These are phyloP conservation scores for Rhodotorula babjevae DNA, from an alignment of 768 basidiomycete genomes.

Conservation along the genomic window DNA sequence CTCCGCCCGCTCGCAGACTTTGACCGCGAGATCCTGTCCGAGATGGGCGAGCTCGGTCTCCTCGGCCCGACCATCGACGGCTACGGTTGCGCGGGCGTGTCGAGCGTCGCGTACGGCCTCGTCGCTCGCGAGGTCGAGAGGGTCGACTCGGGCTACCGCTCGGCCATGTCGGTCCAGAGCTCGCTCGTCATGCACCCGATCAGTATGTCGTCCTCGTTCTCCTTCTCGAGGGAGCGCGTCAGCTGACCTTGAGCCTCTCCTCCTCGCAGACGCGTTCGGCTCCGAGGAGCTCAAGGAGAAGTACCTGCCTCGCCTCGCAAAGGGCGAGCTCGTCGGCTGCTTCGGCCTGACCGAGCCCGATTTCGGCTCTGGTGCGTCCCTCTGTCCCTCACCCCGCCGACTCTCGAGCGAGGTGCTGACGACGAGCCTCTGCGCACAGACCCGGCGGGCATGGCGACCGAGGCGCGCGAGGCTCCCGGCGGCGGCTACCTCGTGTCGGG, in stretches of 20 bases:
- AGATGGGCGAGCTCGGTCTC: constrained; percentile 88
- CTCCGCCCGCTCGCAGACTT: constrained; percentile 57
- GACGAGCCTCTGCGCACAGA: constrained; percentile 50
- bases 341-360: constrained; percentile 96
- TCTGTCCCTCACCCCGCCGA: background rate
- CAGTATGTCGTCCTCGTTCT: background rate
- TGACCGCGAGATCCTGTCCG: constrained; percentile 66
- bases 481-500: constrained; percentile 81
- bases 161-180: constrained; percentile 88
- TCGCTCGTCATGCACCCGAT: constrained; percentile 89
- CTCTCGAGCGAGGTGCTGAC: background rate
- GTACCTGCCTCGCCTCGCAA: constrained; percentile 78
- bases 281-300: constrained; percentile 83
- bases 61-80: constrained; percentile 88
- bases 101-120: constrained; percentile 86
- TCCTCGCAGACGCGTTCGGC: constrained; percentile 73
- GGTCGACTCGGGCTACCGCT: constrained; percentile 93
- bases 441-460: constrained; percentile 95
- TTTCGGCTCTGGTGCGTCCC: constrained; percentile 64
- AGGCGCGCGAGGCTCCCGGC: constrained; percentile 67
- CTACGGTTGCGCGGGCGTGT: constrained; percentile 88
- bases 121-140: constrained; percentile 91
- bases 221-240: fast-evolving
- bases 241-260: no score
- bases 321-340: constrained; percentile 80